phyloP scores from a whole-genome alignment of 306 rosid species.

The Trifolium subterraneum region DNA sequence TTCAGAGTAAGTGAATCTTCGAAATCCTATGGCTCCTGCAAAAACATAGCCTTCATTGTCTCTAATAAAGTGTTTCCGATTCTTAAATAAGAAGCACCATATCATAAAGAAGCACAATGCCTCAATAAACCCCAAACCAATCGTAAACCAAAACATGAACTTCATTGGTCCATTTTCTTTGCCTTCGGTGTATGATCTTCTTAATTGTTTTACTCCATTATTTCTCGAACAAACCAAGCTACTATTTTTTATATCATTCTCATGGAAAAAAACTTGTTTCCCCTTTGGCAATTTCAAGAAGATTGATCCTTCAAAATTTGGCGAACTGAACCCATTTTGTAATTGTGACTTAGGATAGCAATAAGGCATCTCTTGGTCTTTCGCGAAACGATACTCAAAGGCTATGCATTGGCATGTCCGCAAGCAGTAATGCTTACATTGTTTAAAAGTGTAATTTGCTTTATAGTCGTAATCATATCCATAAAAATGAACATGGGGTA shows the following conservation, averaged over 20 bases:
- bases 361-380: not conserved
- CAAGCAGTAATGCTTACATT: constrained; percentile 20
- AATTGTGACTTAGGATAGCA: constrained; percentile 29
- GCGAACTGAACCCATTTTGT: not conserved
- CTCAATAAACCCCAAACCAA: constrained; percentile 34
- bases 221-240: constrained; percentile 17
- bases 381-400: not conserved
- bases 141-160: constrained; percentile 32
- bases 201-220: not conserved
- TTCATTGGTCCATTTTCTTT: constrained; percentile 28
- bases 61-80: not conserved
- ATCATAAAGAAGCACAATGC: constrained; percentile 4
- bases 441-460: constrained; percentile 1
- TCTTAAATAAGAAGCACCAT: constrained; percentile 33
- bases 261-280: too few relatives aligned
- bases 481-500: constrained; percentile 18
- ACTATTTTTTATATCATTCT: not conserved
- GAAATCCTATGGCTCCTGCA: constrained; percentile 20
- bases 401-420: constrained; percentile 9
- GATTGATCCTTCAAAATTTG: not conserved
- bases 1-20: constrained; percentile 18
- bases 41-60: constrained; percentile 18
- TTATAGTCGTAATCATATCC: not conserved
- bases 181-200: not conserved
- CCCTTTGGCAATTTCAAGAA: constrained; percentile 3